phyloP scores from a whole-genome alignment of 352 stramenopile species.

The Phytopythium litorale region DNA sequence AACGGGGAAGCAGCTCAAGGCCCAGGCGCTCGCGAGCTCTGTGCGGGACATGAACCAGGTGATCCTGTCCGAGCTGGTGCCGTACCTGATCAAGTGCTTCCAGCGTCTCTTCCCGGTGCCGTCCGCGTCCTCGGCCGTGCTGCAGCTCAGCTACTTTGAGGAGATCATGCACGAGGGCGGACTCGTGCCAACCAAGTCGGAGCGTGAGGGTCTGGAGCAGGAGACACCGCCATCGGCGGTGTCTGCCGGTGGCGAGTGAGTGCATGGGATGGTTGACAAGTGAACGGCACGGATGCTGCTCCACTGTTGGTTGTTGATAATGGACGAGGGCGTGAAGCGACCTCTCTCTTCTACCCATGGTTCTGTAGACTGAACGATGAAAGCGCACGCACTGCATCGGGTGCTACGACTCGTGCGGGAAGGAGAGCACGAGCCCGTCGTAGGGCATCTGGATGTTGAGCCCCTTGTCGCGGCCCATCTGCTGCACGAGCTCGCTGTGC shows the following conservation, averaged over 20 bases:
- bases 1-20: constrained; percentile 18
- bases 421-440: constrained; percentile 61
- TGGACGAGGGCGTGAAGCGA: neutral
- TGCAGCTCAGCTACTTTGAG: constrained; percentile 26
- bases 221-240: neutral
- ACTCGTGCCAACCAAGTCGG: constrained; percentile 4
- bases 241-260: neutral
- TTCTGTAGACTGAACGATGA: neutral
- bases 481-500: constrained; percentile 37
- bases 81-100: constrained; percentile 73
- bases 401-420: constrained; percentile 14
- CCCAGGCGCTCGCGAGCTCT: constrained; percentile 25
- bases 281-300: neutral
- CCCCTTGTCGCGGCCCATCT: constrained; percentile 48
- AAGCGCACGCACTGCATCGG: neutral
- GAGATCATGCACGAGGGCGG: constrained; percentile 47
- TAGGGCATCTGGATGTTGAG: constrained; percentile 81
- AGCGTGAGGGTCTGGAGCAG: neutral
- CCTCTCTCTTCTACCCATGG: neutral
- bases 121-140: constrained; percentile 17
- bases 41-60: constrained; percentile 61
- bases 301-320: neutral
- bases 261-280: neutral
- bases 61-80: constrained; percentile 48
- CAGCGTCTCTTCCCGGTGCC: constrained; percentile 51